Base-by-base conservation (phyloP, 164 flowering plant species). In the Houttuynia cordata region DNA sequence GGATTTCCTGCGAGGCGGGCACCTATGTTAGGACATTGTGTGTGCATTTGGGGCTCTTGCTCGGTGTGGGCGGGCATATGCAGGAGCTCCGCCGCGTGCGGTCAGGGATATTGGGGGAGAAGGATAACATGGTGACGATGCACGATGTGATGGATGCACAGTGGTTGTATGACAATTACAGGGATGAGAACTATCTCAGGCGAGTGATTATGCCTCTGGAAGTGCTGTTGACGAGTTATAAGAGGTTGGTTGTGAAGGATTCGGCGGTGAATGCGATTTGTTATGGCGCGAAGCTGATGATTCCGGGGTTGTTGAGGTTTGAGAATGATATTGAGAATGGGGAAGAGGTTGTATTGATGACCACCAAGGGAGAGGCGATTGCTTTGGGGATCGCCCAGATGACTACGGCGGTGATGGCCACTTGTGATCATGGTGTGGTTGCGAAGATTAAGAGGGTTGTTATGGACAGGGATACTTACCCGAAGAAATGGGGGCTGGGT, bases 1-100 rank as follows among this genome's bases (percentile, higher is more conserved):
- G 93, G 93, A 77, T 86, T 68, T 84, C 86, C 8, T 86, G 93
- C 24, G 89, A 86, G 76, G 93, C 93, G 8, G 93, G 93, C 19
- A 86, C 93, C 4, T 84, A 86, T 71, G 83, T 86, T 23, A 71
- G 93, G 66, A 86, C 93, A 0, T 53, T 86, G 45, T 86, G 93
- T 61, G 93, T 86, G 10, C 93, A 86, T 73, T 75, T 86, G 81
- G 93, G 93, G 0, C 65, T 86, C 74, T 66, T 86, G 63, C 75
- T 86, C 52, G 88, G 88, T 0, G 88, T 83, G 37, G 92, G 92
- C 14, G 84, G 70, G 25, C 92, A 86, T 80, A 86, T 86, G 92
- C 92, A 86, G 77, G 92, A 86, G 71, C 70, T 86, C 6, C 69
- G 93, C 62, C 71, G 93, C 58, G 93, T 86, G n/a, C 54, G 87